Conservation (phyloP, 108 stramenopile genomes). For the Skeletonema marinoi region DNA sequence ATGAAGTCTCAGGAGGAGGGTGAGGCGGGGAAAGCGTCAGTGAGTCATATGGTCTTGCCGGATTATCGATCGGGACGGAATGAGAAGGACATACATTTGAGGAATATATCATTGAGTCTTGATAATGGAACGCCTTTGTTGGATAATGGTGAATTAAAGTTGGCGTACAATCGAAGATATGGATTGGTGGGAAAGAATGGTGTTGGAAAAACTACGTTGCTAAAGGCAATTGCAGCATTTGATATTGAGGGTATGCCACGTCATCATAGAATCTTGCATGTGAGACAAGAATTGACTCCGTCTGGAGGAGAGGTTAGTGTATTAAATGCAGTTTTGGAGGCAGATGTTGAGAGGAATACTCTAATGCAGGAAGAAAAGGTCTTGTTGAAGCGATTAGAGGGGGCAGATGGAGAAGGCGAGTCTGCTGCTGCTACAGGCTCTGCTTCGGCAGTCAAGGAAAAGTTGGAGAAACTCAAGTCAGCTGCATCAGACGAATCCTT, state of each 20-base stretch:
- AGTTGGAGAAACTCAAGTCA: constrained; percentile 52
- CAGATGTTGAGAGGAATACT: constrained; percentile 88
- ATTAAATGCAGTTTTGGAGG: constrained; percentile 91
- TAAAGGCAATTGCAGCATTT: constrained; percentile 93
- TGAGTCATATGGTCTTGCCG: constrained; percentile 83
- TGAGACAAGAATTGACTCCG: constrained; percentile 92
- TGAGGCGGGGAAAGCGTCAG: constrained; percentile 62
- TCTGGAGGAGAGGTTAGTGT: constrained; percentile 86
- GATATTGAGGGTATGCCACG: constrained; percentile 92
- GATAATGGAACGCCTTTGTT: constrained; percentile 91
- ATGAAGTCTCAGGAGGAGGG: constrained; percentile 55
- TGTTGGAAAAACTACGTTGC: constrained; percentile 85
- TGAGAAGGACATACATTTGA: constrained; percentile 84
- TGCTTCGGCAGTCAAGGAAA: constrained; percentile 50
- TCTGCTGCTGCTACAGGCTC: constrained; percentile 12
- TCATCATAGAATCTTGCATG: constrained; percentile 95
- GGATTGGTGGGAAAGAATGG: constrained; percentile 46
- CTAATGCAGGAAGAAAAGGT: constrained; percentile 83
- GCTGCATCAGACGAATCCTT: constrained; percentile 54
- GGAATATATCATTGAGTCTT: constrained; percentile 76
- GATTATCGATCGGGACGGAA: constrained; percentile 73
- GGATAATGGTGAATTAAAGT: constrained; percentile 88
- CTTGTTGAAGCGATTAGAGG: constrained; percentile 64
- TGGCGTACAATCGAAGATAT: constrained; percentile 91
- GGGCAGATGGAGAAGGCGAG: constrained; percentile 3